phyloP scores from a whole-genome alignment of 768 basidiomycete genomes.

The Boletales sp. region DNA sequence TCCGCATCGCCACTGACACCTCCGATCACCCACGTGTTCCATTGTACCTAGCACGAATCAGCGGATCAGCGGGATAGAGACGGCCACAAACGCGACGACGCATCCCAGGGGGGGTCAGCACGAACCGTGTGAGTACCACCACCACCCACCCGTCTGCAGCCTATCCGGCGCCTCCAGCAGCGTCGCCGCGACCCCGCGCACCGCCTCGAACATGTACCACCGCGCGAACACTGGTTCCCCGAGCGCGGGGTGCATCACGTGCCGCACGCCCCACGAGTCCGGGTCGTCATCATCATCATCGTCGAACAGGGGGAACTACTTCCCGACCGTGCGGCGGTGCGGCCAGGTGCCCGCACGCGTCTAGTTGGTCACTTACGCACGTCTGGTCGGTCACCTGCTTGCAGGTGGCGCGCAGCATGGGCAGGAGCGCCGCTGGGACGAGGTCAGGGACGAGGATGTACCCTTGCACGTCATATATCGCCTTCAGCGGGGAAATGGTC shows the following conservation, averaged over 20 bases:
- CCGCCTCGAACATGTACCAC: conserved; percentile 61
- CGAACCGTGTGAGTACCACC: no score
- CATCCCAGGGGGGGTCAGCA: no score
- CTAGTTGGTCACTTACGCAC: conserved; percentile 43
- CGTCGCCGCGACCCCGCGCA: conserved; percentile 41
- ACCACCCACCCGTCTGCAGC: conserved; percentile 72
- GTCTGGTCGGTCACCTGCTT: conserved; percentile 46
- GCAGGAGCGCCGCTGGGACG: conserved; percentile 38
- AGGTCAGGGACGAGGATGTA: conserved; percentile 63
- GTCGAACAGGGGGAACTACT: conserved; percentile 74
- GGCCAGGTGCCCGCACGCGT: conserved; percentile 64
- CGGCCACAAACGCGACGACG: background rate
- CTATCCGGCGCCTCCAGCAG: conserved; percentile 49
- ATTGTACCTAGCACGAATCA: conserved; percentile 53
- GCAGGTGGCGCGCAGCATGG: conserved; percentile 46
- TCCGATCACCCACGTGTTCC: conserved; percentile 61
- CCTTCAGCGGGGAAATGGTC: conserved; percentile 27
- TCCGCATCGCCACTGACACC: no score
- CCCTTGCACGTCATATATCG: conserved; percentile 57
- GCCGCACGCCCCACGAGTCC: conserved; percentile 81
- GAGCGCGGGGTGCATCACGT: conserved; percentile 76
- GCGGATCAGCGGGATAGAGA: background rate
- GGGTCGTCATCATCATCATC: conserved; percentile 43
- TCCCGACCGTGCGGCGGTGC: conserved; percentile 67
- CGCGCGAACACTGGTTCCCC: conserved; percentile 53